Evolutionary conservation across 2,329 filamentous ascomycete genomes (phyloP).

Genomic region (Alternaria arborescens): DNA sequence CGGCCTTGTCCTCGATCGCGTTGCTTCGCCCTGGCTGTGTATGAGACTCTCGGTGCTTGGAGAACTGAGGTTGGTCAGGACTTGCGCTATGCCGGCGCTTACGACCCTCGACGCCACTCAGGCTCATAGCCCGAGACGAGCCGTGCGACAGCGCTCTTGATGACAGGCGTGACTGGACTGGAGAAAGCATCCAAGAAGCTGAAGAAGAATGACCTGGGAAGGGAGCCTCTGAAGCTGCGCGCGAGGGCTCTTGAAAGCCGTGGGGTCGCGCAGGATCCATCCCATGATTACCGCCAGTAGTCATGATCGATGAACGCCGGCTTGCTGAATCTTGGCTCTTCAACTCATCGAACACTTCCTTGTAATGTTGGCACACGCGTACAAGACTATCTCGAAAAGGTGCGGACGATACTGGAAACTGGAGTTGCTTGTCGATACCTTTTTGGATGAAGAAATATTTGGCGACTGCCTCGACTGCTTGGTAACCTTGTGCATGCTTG

Average conservation of each 20-base stretch:
- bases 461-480: conserved; percentile 3
- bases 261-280: not conserved
- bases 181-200: not conserved
- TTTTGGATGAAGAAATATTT: conserved; percentile 10
- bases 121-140: not conserved
- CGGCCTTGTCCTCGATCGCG: not conserved
- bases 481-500: conserved; percentile 1
- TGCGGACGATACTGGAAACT: not conserved
- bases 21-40: not conserved
- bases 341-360: not conserved
- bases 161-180: not conserved
- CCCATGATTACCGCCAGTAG: not conserved
- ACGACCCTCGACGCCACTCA: not conserved
- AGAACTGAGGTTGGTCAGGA: no score
- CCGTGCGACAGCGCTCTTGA: not conserved
- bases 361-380: not conserved
- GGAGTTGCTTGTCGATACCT: not conserved
- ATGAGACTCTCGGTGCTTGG: not conserved
- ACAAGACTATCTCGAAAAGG: not conserved
- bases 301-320: not conserved
- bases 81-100: not conserved
- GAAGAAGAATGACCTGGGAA: not conserved
- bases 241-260: not conserved
- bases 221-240: not conserved
- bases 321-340: not conserved